Conservation (phyloP, 2,329 filamentous ascomycete genomes). For the Talaromyces sp. region DNA sequence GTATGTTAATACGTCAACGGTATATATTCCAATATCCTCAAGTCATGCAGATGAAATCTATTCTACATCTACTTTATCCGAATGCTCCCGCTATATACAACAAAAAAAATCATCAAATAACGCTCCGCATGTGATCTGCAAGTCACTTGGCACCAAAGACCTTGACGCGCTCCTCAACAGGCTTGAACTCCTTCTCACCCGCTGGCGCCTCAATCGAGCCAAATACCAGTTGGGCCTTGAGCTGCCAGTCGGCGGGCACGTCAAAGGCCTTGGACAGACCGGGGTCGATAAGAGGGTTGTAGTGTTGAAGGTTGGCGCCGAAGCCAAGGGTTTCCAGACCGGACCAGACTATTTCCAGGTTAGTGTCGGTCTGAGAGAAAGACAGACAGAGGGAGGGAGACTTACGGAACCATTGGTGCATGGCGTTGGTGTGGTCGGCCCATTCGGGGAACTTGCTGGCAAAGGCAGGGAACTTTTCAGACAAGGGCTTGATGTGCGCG, state of each 20-base stretch:
- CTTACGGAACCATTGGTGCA: conserved; percentile 66
- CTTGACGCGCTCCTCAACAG: conserved; percentile 64
- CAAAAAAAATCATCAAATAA: background rate
- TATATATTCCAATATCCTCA: background rate
- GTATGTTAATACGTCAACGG: background rate
- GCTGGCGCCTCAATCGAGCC: conserved; percentile 54
- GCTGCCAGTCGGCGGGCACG: conserved; percentile 66
- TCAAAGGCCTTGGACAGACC: conserved; percentile 66
- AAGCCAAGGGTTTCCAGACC: conserved; percentile 78
- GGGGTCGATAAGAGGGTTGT: conserved; percentile 78
- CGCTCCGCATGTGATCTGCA: background rate
- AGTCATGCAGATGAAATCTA: background rate
- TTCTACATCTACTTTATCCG: background rate
- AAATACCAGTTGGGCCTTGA: conserved; percentile 82
- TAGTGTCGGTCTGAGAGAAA: background rate
- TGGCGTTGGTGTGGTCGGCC: conserved; percentile 71
- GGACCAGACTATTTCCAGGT: conserved; percentile 58
- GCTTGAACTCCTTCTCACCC: conserved; percentile 59
- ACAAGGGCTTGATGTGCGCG: conserved; percentile 58
- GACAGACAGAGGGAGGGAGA: background rate
- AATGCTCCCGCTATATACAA: conserved; percentile 5
- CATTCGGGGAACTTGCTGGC: conserved; percentile 74
- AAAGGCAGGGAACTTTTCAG: conserved; percentile 66
- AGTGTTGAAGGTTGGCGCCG: conserved; percentile 87
- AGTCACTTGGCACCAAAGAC: conserved; percentile 23